Evolutionary conservation across 2,329 filamentous ascomycete genomes (phyloP).

Genomic region (Fonsecaea multimorphosa): DNA sequence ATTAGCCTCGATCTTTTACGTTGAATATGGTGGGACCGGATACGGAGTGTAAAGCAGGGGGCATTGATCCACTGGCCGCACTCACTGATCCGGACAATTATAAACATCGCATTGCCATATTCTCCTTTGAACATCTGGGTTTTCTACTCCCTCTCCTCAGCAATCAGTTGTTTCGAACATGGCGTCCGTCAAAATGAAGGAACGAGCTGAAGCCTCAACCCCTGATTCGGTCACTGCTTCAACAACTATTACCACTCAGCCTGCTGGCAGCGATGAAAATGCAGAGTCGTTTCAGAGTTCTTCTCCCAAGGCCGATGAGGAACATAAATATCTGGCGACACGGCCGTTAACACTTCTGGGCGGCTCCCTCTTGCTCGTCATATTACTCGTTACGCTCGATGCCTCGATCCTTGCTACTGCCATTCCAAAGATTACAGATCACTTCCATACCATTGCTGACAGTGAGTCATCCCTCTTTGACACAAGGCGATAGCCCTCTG

Average conservation of each 20-base stretch:
- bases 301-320: background rate
- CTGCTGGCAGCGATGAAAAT: background rate
- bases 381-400: constrained; percentile 22
- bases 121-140: background rate
- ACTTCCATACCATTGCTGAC: constrained; percentile 50
- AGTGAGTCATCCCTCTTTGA: constrained; percentile 17
- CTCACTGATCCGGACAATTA: background rate
- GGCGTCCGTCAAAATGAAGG: background rate
- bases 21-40: background rate
- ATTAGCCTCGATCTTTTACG: background rate
- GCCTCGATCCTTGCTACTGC: constrained; percentile 35
- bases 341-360: constrained; percentile 5
- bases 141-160: background rate
- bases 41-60: background rate
- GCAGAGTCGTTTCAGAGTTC: background rate
- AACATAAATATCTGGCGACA: constrained; percentile 10
- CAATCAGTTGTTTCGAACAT: background rate
- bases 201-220: background rate
- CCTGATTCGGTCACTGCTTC: background rate
- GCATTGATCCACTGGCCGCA: background rate
- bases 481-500: background rate
- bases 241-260: background rate
- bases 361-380: constrained; percentile 15
- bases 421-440: constrained; percentile 39
- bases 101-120: background rate